Percentiles rank a stretch among this genome's conserved stretches.
phyloP scores from a whole-genome alignment of 2,329 filamentous ascomycete genomes.

The Orbilia ellipsospora region DNA sequence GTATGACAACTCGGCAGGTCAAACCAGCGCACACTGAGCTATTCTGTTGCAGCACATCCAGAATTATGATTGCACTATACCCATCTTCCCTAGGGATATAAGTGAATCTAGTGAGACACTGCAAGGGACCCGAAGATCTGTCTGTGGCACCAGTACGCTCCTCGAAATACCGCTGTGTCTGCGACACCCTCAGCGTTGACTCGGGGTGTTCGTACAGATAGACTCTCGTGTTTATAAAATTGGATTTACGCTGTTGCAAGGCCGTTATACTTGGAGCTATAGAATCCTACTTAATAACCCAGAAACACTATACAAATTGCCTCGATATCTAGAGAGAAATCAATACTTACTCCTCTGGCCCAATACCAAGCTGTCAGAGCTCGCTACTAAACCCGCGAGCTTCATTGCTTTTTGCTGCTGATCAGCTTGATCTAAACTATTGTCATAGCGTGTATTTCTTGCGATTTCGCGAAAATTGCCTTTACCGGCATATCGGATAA shows the following conservation, averaged over 20 bases:
- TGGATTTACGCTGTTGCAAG: not conserved
- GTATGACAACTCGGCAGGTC: not conserved
- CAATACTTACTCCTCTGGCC: not conserved
- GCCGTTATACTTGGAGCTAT: not conserved
- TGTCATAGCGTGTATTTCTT: too few relatives aligned
- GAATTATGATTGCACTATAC: not conserved
- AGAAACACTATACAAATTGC: too few relatives aligned
- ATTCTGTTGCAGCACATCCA: not conserved
- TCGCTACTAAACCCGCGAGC: not conserved
- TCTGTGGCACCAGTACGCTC: not conserved
- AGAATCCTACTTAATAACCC: not conserved
- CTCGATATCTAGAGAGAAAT: too few relatives aligned
- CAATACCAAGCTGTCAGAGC: not conserved
- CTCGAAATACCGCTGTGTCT: not conserved
- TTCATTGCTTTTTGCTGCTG: conserved; percentile 1
- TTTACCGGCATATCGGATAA: not conserved
- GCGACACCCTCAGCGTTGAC: not conserved
- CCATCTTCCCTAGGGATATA: conserved; percentile 10
- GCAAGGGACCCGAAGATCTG: not conserved
- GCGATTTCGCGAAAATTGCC: conserved; percentile 4
- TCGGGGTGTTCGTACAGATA: not conserved
- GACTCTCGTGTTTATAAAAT: not conserved
- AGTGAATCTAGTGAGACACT: not conserved
- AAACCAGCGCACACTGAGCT: conserved; percentile 1
- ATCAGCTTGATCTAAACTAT: not conserved